These are phyloP conservation scores for Fomitiporia mediterranea DNA, from an alignment of 1,284 basidiomycete genomes.

Conservation along the genomic window DNA sequence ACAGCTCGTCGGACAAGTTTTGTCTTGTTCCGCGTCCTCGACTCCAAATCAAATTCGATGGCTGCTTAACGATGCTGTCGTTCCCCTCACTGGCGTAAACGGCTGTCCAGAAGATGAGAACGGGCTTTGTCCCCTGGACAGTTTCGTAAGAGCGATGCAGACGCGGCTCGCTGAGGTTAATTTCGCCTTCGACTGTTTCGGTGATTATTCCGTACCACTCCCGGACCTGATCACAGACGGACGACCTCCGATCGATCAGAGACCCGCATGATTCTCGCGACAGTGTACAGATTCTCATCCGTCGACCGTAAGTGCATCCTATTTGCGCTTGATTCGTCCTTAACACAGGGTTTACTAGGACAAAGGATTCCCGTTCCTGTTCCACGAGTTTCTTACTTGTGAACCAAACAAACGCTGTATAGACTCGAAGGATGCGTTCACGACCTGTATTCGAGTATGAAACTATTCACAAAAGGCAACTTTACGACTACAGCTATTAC, in stretches of 20 bases:
- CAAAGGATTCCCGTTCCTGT: too few species aligned
- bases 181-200: constrained; percentile 40
- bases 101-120: constrained; percentile 48
- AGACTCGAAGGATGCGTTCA: too few species aligned
- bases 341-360: too few species aligned
- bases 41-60: constrained; percentile 46
- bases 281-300: too few species aligned
- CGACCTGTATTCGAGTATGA: too few species aligned
- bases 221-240: constrained; percentile 39
- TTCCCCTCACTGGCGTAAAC: constrained; percentile 56
- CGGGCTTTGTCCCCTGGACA: constrained; percentile 51
- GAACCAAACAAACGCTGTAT: too few species aligned
- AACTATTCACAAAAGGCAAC: too few species aligned
- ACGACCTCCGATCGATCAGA: constrained; percentile 27
- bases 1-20: constrained; percentile 56
- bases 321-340: too few species aligned
- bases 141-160: constrained; percentile 48
- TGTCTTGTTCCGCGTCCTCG: constrained; percentile 42
- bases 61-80: constrained; percentile 53
- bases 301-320: too few species aligned
- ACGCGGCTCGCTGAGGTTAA: constrained; percentile 43
- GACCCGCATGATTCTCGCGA: neutral
- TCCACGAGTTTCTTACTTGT: too few species aligned
- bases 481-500: too few species aligned
- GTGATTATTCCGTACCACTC: constrained; percentile 38